Conservation (phyloP, 805 yeast species). For the Sugiyamaella marilandica region DNA sequence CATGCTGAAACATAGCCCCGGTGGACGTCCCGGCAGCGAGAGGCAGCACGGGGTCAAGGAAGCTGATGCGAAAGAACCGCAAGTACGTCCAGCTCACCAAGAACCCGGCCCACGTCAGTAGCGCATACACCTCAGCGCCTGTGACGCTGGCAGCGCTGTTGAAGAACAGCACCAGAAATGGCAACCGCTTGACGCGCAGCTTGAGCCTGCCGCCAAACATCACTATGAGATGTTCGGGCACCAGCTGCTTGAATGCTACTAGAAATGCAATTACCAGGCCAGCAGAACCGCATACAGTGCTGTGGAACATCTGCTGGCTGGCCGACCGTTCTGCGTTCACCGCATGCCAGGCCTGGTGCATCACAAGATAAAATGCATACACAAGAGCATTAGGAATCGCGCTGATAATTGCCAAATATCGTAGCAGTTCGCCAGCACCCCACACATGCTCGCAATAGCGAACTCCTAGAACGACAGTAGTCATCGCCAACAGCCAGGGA, state of each 20-base stretch:
- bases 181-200: constrained; percentile 39
- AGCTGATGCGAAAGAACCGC: constrained; percentile 64
- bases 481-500: constrained; percentile 36
- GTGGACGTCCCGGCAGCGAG: constrained; percentile 17
- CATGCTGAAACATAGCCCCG: background rate
- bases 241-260: constrained; percentile 61
- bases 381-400: constrained; percentile 36
- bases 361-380: constrained; percentile 27
- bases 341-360: constrained; percentile 8
- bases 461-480: constrained; percentile 49
- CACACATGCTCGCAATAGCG: constrained; percentile 62
- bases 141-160: constrained; percentile 28
- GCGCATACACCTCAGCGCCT: constrained; percentile 21
- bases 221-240: constrained; percentile 55
- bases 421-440: constrained; percentile 51
- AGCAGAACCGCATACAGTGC: constrained; percentile 49
- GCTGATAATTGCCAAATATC: constrained; percentile 41
- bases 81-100: constrained; percentile 69
- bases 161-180: constrained; percentile 36
- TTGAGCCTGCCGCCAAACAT: constrained; percentile 45
- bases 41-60: constrained; percentile 54
- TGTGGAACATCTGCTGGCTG: constrained; percentile 31
- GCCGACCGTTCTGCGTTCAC: constrained; percentile 20
- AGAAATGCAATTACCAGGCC: constrained; percentile 55
- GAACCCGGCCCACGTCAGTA: constrained; percentile 43